Conservation (phyloP, 495 filamentous ascomycete species). For the Choiromyces venosus region DNA sequence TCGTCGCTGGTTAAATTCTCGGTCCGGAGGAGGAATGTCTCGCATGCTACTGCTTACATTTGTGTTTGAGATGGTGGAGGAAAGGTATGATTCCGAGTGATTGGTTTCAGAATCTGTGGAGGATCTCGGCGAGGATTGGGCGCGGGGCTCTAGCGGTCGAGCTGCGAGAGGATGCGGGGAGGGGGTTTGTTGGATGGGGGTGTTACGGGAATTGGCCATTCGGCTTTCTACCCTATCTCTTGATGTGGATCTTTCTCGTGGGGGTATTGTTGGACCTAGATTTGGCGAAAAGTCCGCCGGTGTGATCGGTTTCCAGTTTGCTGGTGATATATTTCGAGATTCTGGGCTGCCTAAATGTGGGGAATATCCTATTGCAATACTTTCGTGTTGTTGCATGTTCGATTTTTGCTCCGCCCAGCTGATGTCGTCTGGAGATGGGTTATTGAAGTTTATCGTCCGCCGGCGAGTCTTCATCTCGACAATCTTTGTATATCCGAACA, state of each 20-base stretch:
- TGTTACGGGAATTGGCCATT: not conserved
- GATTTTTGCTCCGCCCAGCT: conserved; percentile 15
- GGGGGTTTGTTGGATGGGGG: not conserved
- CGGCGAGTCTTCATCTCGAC: conserved; percentile 32
- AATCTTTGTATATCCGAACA: conserved; percentile 31
- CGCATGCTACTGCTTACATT: not conserved
- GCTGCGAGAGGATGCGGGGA: conserved; percentile 1
- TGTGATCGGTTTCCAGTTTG: conserved; percentile 15
- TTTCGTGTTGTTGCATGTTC: conserved; percentile 3
- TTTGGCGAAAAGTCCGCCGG: conserved; percentile 26
- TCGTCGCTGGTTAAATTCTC: not conserved
- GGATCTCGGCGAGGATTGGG: not conserved
- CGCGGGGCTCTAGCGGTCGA: not conserved
- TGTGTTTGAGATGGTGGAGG: not conserved
- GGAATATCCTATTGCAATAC: conserved; percentile 26
- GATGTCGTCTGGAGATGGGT: conserved; percentile 26
- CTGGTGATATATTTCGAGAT: conserved; percentile 8
- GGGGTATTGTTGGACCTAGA: conserved; percentile 27
- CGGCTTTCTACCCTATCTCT: not conserved
- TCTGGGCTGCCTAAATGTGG: conserved; percentile 1
- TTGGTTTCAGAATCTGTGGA: conserved; percentile 5
- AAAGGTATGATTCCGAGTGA: not conserved
- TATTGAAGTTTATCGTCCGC: conserved; percentile 33
- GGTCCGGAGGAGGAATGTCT: not conserved
- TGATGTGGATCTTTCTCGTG: conserved; percentile 10